A percentile compares a stretch with the other conserved stretches of the same genome.
Evolutionary conservation across 495 filamentous ascomycete genomes (phyloP).

Genomic region (Penicillium bialowiezense): DNA sequence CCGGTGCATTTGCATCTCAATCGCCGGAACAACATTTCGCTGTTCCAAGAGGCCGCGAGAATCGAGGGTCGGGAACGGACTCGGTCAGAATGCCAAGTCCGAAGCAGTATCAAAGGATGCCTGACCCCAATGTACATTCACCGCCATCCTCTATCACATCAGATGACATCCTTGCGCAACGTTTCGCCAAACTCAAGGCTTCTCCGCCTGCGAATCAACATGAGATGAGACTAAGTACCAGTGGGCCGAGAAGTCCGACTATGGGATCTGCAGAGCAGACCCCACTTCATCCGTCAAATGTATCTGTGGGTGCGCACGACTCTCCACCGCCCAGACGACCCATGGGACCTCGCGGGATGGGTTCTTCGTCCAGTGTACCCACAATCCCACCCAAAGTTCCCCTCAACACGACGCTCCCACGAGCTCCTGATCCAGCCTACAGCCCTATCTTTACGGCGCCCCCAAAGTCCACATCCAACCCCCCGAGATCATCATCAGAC

Average conservation of each 20-base stretch:
- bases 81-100: constrained; percentile 43
- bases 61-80: constrained; percentile 13
- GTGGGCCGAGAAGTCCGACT: constrained; percentile 23
- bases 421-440: constrained; percentile 81
- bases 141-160: constrained; percentile 27
- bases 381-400: constrained; percentile 55
- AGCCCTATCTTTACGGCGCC: constrained; percentile 59
- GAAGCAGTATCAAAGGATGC: constrained; percentile 33
- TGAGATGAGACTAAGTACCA: constrained; percentile 28
- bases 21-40: constrained; percentile 7
- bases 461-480: constrained; percentile 43
- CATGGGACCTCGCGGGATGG: constrained; percentile 57
- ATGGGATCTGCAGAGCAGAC: constrained; percentile 28
- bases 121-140: constrained; percentile 14
- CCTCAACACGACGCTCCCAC: constrained; percentile 63
- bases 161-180: constrained; percentile 42
- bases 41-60: constrained; percentile 23
- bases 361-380: constrained; percentile 37
- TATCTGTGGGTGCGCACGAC: constrained; percentile 14
- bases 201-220: constrained; percentile 23
- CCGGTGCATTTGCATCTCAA: constrained; percentile 9
- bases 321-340: constrained; percentile 37
- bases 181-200: constrained; percentile 43
- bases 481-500: constrained; percentile 48
- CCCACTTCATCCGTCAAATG: constrained; percentile 26